Evolutionary conservation across 2,329 filamentous ascomycete genomes (phyloP).

Genomic region (Fusarium keratoplasticum): DNA sequence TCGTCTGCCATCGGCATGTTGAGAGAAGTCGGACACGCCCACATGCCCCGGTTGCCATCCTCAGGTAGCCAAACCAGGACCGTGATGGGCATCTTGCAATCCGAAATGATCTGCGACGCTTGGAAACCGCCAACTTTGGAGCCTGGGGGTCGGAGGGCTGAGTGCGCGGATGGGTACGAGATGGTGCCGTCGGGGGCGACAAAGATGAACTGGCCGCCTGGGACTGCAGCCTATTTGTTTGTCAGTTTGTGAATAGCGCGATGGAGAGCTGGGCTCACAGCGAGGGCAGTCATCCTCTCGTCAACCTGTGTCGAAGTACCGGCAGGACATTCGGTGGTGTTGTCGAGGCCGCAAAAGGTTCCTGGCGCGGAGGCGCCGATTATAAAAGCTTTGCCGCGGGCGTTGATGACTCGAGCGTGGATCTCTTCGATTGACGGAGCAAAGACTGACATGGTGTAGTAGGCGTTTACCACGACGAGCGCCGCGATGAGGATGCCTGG

Average conservation of each 20-base stretch:
- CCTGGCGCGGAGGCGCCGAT: slow-evolving; percentile 43
- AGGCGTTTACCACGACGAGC: slow-evolving; percentile 12
- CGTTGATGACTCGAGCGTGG: slow-evolving; percentile 44
- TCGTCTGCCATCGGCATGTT: slow-evolving; percentile 22
- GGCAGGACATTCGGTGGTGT: slow-evolving; percentile 39
- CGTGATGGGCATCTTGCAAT: slow-evolving; percentile 35
- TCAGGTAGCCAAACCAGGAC: slow-evolving; percentile 42
- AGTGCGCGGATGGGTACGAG: slow-evolving; percentile 68
- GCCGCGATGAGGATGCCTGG: slow-evolving; percentile 1
- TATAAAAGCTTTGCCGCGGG: slow-evolving; percentile 41
- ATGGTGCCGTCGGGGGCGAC: slow-evolving; percentile 65
- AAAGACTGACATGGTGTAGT: slow-evolving; percentile 44
- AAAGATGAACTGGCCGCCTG: slow-evolving; percentile 73
- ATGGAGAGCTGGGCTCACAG: slow-evolving; percentile 24
- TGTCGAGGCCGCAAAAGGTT: slow-evolving; percentile 41
- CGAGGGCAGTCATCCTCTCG: slow-evolving; percentile 44
- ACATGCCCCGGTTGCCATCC: slow-evolving; percentile 39
- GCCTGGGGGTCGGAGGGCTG: slow-evolving; percentile 61
- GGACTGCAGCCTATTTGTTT: slow-evolving; percentile 60
- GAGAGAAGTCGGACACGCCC: slow-evolving; percentile 41
- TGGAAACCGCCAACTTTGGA: slow-evolving; percentile 63
- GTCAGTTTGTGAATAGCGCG: rapidly evolving
- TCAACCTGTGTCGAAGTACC: slow-evolving; percentile 45
- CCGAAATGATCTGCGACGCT: slow-evolving; percentile 41
- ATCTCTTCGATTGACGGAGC: slow-evolving; percentile 35